A percentile compares a stretch with the other conserved stretches of the same genome.
Evolutionary conservation across 345 rosid genomes (phyloP).

Genomic region (Cardamine chenopodiifolia): DNA sequence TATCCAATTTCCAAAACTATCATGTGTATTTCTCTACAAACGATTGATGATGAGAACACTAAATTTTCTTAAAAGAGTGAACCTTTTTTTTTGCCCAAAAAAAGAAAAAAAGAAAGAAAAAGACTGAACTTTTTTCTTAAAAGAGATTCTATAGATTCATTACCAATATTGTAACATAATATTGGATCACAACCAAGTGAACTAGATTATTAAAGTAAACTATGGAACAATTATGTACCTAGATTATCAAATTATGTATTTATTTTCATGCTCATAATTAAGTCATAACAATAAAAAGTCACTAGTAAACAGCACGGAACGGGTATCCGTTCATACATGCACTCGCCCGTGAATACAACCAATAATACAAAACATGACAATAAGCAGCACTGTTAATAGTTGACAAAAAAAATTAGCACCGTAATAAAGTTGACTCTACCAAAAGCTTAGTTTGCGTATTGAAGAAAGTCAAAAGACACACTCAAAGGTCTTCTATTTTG

Average conservation of each 20-base stretch:
- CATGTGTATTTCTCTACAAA: background rate
- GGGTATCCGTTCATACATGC: background rate
- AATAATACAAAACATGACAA: background rate
- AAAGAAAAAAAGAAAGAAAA: no score
- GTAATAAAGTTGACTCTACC: background rate
- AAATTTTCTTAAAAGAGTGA: background rate
- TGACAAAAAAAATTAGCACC: background rate
- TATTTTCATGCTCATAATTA: background rate
- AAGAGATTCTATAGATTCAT: background rate
- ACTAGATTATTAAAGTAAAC: no score
- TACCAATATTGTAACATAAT: no score
- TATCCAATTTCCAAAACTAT: no score
- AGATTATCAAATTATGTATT: background rate
- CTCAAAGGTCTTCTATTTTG: constrained; percentile 9
- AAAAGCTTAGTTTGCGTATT: background rate
- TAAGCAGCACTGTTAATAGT: background rate
- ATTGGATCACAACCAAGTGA: background rate
- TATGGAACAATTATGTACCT: background rate
- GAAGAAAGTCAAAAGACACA: constrained; percentile 8
- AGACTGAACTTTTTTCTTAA: no score
- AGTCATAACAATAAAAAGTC: background rate
- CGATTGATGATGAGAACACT: background rate
- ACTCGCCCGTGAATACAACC: background rate
- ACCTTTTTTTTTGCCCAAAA: no score
- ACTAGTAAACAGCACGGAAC: background rate